These are phyloP conservation scores for Neotropicomus parvogracilis DNA, from an alignment of 1,284 basidiomycete species.

Conservation along the genomic window DNA sequence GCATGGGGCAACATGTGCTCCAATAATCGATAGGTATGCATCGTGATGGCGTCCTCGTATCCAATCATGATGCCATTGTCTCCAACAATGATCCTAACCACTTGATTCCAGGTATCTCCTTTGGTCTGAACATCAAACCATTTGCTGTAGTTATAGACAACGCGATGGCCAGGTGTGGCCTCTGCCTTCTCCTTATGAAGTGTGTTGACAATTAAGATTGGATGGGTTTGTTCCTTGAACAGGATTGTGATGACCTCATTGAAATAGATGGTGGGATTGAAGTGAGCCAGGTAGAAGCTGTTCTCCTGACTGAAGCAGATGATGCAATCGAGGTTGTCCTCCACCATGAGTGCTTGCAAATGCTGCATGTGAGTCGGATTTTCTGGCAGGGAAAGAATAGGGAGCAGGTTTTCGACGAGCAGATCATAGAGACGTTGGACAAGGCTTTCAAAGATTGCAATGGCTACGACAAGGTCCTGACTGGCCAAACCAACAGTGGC, in stretches of 20 bases:
- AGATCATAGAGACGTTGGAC: neutral
- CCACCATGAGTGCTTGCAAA: neutral
- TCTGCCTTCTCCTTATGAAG: neutral
- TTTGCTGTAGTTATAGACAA: neutral
- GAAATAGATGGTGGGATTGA: neutral
- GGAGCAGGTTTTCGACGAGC: neutral
- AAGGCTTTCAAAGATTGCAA: neutral
- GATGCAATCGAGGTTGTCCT: neutral
- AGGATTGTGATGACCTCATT: neutral
- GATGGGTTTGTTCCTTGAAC: neutral
- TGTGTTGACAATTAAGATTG: neutral
- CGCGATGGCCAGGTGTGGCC: neutral
- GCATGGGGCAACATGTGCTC: neutral
- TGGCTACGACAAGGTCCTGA: neutral
- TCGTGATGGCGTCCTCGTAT: neutral
- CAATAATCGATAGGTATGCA: neutral
- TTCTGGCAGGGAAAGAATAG: neutral
- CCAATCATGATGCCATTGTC: neutral
- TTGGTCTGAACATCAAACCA: neutral
- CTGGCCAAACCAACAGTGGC: neutral
- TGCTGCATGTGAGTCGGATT: neutral
- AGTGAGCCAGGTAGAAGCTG: neutral
- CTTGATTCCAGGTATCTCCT: neutral
- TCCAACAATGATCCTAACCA: neutral
- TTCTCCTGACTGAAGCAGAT: neutral